Evolutionary conservation across 805 yeast genomes (phyloP).

Genomic region (Lachancea mirantina): DNA sequence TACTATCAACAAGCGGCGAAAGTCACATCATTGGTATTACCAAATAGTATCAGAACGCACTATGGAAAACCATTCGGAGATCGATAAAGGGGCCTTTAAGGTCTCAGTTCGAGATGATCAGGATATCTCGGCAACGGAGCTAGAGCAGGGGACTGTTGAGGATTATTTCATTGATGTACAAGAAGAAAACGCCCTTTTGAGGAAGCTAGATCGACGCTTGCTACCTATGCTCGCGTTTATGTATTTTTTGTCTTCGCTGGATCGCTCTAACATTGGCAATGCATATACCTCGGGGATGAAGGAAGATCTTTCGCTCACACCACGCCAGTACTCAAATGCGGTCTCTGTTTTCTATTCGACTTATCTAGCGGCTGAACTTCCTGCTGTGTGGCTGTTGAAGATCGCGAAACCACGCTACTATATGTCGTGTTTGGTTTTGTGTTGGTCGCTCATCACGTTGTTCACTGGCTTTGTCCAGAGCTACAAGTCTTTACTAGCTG

Average conservation of each 20-base stretch:
- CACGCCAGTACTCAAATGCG: constrained; percentile 34
- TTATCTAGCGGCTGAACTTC: constrained; percentile 32
- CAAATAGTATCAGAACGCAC: too few relatives aligned
- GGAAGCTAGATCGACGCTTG: constrained; percentile 28
- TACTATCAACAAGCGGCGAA: not conserved
- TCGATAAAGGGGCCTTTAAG: not conserved
- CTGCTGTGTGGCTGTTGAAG: constrained; percentile 28
- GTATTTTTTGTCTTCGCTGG: constrained; percentile 38
- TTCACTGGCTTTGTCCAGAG: constrained; percentile 29
- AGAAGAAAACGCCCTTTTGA: constrained; percentile 18
- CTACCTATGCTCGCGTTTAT: constrained; percentile 30
- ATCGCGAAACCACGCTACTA: constrained; percentile 22
- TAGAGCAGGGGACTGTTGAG: constrained; percentile 3
- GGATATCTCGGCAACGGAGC: constrained; percentile 5
- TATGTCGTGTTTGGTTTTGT: constrained; percentile 19
- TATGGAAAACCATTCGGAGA: not conserved
- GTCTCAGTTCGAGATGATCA: constrained; percentile 1
- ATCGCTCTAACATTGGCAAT: constrained; percentile 49
- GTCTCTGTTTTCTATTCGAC: constrained; percentile 35
- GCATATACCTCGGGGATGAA: constrained; percentile 56
- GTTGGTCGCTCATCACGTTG: constrained; percentile 32
- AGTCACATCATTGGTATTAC: not conserved
- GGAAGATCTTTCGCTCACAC: constrained; percentile 43
- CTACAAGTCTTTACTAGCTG: constrained; percentile 33
- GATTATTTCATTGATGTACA: constrained; percentile 11